Evolutionary conservation across 768 basidiomycete genomes (phyloP), one percentile per base, ranked within the genome.

Genomic region (Daedaleopsis sinensis): DNA sequence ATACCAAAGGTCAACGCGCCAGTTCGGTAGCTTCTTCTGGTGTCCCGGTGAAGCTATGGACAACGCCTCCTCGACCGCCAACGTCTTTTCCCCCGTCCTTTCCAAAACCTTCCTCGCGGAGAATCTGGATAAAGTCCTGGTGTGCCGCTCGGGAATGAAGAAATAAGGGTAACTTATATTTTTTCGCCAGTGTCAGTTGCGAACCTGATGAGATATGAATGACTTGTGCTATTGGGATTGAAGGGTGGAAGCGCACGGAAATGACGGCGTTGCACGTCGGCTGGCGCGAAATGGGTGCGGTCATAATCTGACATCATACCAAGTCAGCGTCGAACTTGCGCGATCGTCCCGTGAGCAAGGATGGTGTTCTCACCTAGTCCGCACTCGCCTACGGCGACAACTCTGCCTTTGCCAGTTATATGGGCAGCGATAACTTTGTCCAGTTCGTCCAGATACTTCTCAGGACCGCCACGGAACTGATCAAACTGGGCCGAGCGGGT

Each of bases 91-190:
- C 88, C 32, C 87, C 82, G 65, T 84, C 72, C 42, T 79, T 73
- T 16, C 80, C 79, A 68, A 89, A 90, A 1, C 89, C 87, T 64
- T 87, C 85, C 58, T 87, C 85, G 23, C 76, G 78, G 23, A 94
- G 78, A 19, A 89, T 88, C 19, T 67, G 70, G 27, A 91, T 84
- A 59, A 94, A 79, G 65, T 93, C 92, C 1, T 64, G 47, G 66
- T 93, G 91, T 1, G 90, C 87, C n/a, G 87, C 83, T 19, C 93
- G 83, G 1, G 87, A 92, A 72, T 94, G 93, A 4, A 94, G 79
- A 72, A 94, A 94, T 21, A 94, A 72, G 0, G 93, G 92, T 10
- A 94, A 79, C 65, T 83, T 79, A 67, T 88, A 82, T 67, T 86
- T 88, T 70, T 88, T 86, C 5, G 90, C 88, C 8, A 94, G 76